Evolutionary conservation across 768 basidiomycete species (phyloP).

Genomic region (Aureoboletus auriporus): DNA sequence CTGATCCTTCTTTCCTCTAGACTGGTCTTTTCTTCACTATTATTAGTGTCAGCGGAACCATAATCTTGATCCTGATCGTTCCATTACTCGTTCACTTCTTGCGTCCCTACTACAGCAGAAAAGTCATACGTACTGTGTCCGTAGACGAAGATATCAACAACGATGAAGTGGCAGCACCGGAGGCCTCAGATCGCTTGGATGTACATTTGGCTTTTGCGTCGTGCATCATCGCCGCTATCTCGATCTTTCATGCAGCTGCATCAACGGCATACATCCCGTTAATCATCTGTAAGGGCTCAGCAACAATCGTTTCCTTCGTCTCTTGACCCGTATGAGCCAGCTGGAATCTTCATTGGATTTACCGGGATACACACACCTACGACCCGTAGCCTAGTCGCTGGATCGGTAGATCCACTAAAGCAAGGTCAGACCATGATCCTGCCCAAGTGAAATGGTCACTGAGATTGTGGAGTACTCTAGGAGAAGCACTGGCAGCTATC

Average conservation of each 20-base stretch:
- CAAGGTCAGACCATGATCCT: conserved; percentile 17
- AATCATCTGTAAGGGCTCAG: conserved; percentile 12
- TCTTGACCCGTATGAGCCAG: conserved; percentile 10
- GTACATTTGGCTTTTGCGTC: conserved; percentile 26
- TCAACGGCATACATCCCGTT: conserved; percentile 5
- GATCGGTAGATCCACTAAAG: conserved; percentile 25
- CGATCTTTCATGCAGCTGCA: conserved; percentile 10
- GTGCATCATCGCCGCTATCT: conserved; percentile 12
- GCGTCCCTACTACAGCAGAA: conserved; percentile 23
- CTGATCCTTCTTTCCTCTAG: conserved; percentile 9
- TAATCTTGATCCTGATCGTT: conserved; percentile 18
- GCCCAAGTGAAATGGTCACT: neutral
- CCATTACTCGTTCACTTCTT: conserved; percentile 23
- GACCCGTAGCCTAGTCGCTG: conserved; percentile 22
- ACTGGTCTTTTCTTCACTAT: conserved; percentile 26
- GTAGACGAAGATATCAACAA: neutral
- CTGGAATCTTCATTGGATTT: conserved; percentile 13
- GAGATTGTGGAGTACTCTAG: conserved; percentile 3
- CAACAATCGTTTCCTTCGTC: neutral
- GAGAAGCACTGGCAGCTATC: conserved; percentile 27
- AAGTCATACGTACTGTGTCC: neutral
- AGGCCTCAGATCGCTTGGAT: conserved; percentile 24
- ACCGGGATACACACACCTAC: conserved; percentile 9
- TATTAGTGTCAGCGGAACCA: conserved; percentile 9
- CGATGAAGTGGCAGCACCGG: neutral